Evolutionary conservation across 306 rosid genomes (phyloP).

Genomic region (Castanopsis chinensis): DNA sequence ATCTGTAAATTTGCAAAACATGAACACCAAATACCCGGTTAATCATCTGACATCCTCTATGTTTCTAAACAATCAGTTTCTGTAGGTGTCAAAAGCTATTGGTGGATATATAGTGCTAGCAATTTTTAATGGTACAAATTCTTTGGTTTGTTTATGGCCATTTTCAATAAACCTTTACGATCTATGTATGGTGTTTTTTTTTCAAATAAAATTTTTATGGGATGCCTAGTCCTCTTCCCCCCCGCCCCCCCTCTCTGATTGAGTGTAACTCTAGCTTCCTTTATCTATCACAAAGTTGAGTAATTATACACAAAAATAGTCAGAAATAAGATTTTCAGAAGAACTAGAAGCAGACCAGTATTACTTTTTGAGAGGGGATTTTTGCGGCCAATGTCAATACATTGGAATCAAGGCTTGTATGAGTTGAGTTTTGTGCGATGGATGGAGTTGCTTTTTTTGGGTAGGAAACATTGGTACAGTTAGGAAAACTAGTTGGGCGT

Average conservation of each 20-base stretch:
- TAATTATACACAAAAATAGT: not conserved
- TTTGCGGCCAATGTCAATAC: not conserved
- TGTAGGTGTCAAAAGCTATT: not conserved
- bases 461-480: not conserved
- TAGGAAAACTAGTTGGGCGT: not conserved
- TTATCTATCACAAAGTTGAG: not conserved
- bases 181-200: not conserved
- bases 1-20: not conserved
- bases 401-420: not conserved
- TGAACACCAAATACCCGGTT: not conserved
- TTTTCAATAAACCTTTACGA: not conserved
- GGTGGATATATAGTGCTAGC: not conserved
- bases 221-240: not conserved
- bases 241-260: not conserved
- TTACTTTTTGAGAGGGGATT: not conserved
- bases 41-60: not conserved
- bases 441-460: not conserved
- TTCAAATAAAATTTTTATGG: not conserved
- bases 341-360: not conserved
- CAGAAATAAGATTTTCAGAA: not conserved
- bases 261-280: not conserved
- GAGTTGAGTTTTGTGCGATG: not conserved
- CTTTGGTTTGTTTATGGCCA: not conserved
- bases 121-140: not conserved
- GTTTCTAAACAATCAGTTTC: not conserved